Base-by-base conservation (phyloP, 331 rosid species). In the Acacia concinna region DNA sequence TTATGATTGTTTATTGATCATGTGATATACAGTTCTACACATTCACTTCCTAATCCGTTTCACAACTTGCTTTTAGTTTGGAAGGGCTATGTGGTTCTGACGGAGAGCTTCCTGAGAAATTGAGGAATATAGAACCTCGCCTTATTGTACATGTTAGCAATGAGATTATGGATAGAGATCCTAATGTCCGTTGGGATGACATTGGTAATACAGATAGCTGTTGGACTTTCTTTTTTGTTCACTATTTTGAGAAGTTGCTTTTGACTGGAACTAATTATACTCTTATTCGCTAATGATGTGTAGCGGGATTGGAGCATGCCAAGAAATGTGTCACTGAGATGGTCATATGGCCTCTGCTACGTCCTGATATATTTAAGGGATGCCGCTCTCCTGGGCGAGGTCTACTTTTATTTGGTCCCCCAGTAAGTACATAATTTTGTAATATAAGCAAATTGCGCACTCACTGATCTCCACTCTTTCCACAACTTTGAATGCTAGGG, bases 331-430 rank as follows among this genome's bases (percentile, higher is more conserved):
- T 93, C 72, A 83, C 86, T 5, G 98, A 95, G 86, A 93, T 95
- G 98, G 99, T 95, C 80, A 91, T 95, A 83, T 86, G 87, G 88
- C 99, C 98, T 76, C 86, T 93, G 38, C 84, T 80, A 84, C 93
- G 92, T 46, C 99, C 98, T 54, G 99, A 93, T 88, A 85, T 95
- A 79, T 95, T 95, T 83, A 77, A 80, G 65, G 99, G 99, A 68
- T 95, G 97, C 35, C 98, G 98, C 68, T 91, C 98, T 68, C 98
- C 99, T 81, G 98, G 97, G 78, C 88, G 85, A 88, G 99, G 99
- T 66, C 91, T 95, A 76, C 99, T 93, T 86, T 93, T 95, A 40
- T 95, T 95, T 82, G 97, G 99, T 83, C 98, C 98, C 83, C 99
- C 98, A 15, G 99, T 91, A 88, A 90, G 94, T 82, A 67, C 70